Base-by-base conservation (phyloP, 371 early-diverging fungal species). In the Mucor lusitanicus region DNA sequence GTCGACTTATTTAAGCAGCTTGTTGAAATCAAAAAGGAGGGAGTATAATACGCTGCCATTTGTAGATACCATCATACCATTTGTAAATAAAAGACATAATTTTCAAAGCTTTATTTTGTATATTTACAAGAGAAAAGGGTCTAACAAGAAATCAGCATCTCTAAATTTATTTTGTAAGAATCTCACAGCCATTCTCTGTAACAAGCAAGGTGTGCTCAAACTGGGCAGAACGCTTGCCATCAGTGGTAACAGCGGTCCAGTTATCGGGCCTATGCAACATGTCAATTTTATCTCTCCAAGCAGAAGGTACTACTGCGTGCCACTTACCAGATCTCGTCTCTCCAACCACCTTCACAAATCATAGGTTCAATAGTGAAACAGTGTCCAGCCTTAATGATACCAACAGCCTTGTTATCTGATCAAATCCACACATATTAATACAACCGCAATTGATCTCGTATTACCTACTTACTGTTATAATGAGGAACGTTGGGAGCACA, bases 191-290 rank as follows among this genome's bases (percentile, higher is more conserved):
- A 30, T 82, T 86, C 75, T 98, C 94, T 6, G 97, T 98, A 19
- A 99, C 92, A 59, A 97, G 85, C 63, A 99, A 73, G 13, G 97
- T 97, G 73, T 99, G 97, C 78, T 99, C 99, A 81, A 99, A 99
- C 84, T 99, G 99, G 1, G 99, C 99, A n/a, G 95, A 95, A 44
- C 96, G 87, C 78, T 95, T 95, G 48, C 99, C 99, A 71, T 99
- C 99, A 27, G 63, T 74, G 1, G 99, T 99, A 4, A 91, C 93
- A 3, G 92, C 92, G 8, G 97, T 96, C 97, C 96, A 96, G 69
- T 90, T 81, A 74, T 98, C 97, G 19, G 92, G 91, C 96, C 81
- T 81, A 65, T 21, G 30, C 6, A 42, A 13, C 44, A 19, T 42
- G 44, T 42, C 44, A 42, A 13, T 42, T 1, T 42, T 13, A 42